A percentile compares a stretch with the other conserved stretches of the same genome.
These are phyloP conservation scores for Ziziphus jujuba DNA, from an alignment of 306 rosid genomes.

Conservation along the genomic window DNA sequence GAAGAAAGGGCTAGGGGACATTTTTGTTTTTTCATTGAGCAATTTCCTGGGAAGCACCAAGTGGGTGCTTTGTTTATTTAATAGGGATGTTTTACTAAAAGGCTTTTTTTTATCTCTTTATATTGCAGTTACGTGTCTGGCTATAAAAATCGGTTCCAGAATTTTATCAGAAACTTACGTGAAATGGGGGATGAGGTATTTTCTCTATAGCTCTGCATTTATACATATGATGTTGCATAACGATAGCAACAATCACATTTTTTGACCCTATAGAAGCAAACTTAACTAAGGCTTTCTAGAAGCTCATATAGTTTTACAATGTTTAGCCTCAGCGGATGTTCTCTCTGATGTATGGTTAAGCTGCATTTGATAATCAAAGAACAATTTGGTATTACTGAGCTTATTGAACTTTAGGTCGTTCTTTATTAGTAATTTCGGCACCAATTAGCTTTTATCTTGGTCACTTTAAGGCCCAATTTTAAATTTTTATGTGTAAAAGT, in stretches of 20 bases:
- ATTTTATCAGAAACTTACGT: conserved; percentile 54
- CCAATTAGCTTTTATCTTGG: neutral
- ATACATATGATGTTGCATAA: neutral
- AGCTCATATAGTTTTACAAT: neutral
- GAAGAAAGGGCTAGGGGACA: neutral
- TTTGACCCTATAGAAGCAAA: neutral
- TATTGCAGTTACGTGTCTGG: conserved; percentile 57
- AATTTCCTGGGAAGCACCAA: neutral
- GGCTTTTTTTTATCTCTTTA: conserved; percentile 9
- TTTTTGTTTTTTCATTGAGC: neutral
- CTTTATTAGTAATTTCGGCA: conserved; percentile 9
- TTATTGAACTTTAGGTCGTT: conserved; percentile 15
- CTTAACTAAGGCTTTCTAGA: neutral
- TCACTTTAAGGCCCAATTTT: neutral
- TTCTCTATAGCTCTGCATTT: neutral
- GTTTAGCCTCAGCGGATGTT: neutral
- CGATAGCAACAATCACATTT: neutral
- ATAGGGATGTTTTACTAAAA: conserved; percentile 2
- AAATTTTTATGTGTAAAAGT: neutral
- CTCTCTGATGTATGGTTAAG: no score
- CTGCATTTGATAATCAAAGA: neutral
- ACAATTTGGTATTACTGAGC: neutral
- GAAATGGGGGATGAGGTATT: conserved; percentile 69
- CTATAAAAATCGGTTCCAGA: conserved; percentile 62
- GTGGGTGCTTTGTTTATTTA: neutral